These are phyloP conservation scores for Collariella sp. DNA, from an alignment of 495 filamentous ascomycete species.

Conservation along the genomic window DNA sequence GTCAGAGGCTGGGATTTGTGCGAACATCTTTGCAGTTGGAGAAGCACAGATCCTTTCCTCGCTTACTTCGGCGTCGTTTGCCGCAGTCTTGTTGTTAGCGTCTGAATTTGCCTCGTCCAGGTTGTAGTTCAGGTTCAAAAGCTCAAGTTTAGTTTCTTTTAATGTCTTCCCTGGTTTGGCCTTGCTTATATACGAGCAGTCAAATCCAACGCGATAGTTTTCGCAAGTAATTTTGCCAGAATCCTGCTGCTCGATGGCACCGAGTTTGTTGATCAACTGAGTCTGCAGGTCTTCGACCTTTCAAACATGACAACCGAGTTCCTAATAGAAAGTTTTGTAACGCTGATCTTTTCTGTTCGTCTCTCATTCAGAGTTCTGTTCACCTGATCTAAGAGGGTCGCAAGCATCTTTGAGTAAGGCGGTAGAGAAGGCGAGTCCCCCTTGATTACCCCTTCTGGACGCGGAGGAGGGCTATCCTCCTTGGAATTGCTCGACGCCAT, in stretches of 20 bases:
- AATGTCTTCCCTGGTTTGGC: conserved; percentile 12
- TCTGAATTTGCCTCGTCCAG: conserved; percentile 12
- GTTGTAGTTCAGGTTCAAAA: conserved; percentile 61
- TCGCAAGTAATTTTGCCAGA: conserved; percentile 89
- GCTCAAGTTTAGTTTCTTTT: conserved; percentile 48
- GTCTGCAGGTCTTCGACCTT: conserved; percentile 71
- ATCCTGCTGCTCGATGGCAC: conserved; percentile 78
- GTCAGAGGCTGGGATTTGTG: conserved; percentile 65
- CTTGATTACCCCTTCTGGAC: conserved; percentile 62
- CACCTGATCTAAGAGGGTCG: conserved; percentile 79
- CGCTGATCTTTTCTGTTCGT: conserved; percentile 44
- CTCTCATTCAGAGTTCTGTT: conserved; percentile 75
- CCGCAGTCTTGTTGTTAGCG: neutral
- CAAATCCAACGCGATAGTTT: conserved; percentile 81
- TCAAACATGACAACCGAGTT: conserved; percentile 60
- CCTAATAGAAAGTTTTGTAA: conserved; percentile 61
- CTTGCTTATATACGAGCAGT: conserved; percentile 69
- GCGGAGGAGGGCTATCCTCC: conserved; percentile 66
- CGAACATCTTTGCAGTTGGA: conserved; percentile 65
- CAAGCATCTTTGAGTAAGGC: conserved; percentile 93
- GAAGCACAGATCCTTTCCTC: conserved; percentile 69
- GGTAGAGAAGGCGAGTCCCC: conserved; percentile 57
- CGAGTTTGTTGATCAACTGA: conserved; percentile 61
- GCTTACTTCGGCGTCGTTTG: conserved; percentile 48
- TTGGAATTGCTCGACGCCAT: conserved; percentile 52